Percentiles rank a stretch among this genome's conserved stretches.
Evolutionary conservation across 257 asterid species (phyloP).

Genomic region (Fraxinus americana): DNA sequence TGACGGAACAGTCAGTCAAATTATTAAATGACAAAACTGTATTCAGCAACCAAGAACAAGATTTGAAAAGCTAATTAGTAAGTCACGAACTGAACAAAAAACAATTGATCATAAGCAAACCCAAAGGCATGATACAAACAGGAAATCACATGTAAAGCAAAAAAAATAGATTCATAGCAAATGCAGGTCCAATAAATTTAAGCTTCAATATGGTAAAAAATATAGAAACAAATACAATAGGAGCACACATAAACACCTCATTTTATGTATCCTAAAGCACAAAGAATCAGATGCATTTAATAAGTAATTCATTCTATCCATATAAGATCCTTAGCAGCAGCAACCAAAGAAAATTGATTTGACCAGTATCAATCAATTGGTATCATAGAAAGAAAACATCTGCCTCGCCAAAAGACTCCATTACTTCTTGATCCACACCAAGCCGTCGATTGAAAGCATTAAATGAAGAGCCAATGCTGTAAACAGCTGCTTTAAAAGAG

Average conservation of each 20-base stretch:
- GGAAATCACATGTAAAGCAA: background rate
- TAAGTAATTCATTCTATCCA: background rate
- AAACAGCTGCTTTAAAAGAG: background rate
- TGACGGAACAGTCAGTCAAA: constrained; percentile 20
- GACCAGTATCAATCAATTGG: background rate
- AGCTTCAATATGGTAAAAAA: background rate
- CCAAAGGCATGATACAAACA: background rate
- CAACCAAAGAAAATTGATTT: background rate
- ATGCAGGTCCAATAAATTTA: background rate
- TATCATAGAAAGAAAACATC: background rate
- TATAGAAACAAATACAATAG: background rate
- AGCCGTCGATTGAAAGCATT: background rate
- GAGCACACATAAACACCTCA: background rate
- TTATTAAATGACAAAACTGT: background rate
- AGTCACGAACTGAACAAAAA: background rate
- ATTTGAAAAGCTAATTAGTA: background rate
- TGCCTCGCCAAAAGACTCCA: background rate
- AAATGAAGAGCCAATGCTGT: background rate
- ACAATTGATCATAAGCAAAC: background rate
- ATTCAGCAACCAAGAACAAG: background rate
- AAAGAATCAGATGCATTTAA: background rate
- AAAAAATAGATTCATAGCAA: background rate
- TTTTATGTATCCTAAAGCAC: background rate
- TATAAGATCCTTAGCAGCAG: background rate
- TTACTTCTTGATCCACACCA: background rate